Evolutionary conservation across 495 filamentous ascomycete genomes (phyloP), one percentile per base, ranked within the genome.

Genomic region (Tuber melanosporum): DNA sequence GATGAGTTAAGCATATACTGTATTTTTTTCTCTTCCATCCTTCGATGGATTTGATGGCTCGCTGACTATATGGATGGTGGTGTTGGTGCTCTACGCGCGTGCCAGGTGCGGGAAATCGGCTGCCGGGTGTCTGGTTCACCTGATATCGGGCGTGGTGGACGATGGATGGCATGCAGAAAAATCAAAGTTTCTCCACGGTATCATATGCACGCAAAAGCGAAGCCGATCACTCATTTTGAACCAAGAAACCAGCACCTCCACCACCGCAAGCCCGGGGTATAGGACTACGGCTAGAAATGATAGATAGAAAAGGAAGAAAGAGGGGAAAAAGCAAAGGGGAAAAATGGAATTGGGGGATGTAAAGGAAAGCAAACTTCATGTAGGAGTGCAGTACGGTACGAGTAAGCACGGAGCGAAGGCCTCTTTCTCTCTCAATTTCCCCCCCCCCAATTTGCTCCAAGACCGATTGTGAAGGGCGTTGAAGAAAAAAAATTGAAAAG

Each of bases 191-290:
- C 57, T 26, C 57, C 57, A 17, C 26, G 57, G 57, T 66, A 32
- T 32, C 32, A 32, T 32, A 66, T 66, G 57, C 57, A 66, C 57
- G 57, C 57, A 66, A 66, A 66, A 66, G 57, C 57, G 26, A 66
- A 36, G 57, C 57, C 26, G 57, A 66, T 66, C 57, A 66, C 32
- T 36, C 57, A 66, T 66, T 66, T 36, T 26, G 57, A 36, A 66
- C 57, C 57, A 66, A 66, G 57, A 66, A 66, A 66, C 57, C 26
- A 66, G 57, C 26, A 19, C 26, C 26, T 66, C 57, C 57, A 36
- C 32, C 26, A 3, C 57, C 32, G 15, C 26, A 14, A 36, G 10
- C 57, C 12, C 26, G 26, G 1, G 57, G 57, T 15, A 66, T 66
- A 32, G 32, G 32, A 36, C 32, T 19, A 36, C 26, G 12, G 14